phyloP scores from a whole-genome alignment of 1,284 basidiomycete species.

The Lentinus polychrous region DNA sequence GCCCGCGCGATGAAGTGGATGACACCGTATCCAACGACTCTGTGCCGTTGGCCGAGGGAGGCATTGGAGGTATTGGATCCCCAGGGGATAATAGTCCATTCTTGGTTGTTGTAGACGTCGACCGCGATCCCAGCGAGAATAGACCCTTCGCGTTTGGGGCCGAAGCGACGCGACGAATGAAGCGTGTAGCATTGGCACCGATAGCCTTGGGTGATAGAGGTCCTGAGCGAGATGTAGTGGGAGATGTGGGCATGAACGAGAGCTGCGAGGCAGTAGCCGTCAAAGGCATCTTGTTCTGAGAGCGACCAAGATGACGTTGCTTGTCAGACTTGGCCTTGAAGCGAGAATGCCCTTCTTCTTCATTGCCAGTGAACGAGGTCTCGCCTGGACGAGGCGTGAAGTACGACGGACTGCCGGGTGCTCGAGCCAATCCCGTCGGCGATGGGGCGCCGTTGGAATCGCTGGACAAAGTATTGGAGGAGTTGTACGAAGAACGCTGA shows the following conservation, averaged over 20 bases:
- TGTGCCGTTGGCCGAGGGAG: conserved; percentile 48
- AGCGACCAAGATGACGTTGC: conserved; percentile 29
- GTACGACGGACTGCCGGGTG: conserved; percentile 25
- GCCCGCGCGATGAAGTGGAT: conserved; percentile 59
- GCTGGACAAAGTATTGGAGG: conserved; percentile 61
- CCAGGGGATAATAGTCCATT: conserved; percentile 75
- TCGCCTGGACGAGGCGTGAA: conserved; percentile 17
- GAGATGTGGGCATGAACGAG: conserved; percentile 27
- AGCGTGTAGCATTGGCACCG: conserved; percentile 69
- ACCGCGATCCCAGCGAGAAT: conserved; percentile 55
- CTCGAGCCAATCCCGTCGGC: conserved; percentile 19
- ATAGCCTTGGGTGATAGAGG: conserved; percentile 57
- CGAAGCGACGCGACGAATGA: conserved; percentile 91
- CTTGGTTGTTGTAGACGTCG: conserved; percentile 47
- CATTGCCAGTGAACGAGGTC: conserved; percentile 5
- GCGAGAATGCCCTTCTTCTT: conserved; percentile 32
- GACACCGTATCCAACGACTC: conserved; percentile 69
- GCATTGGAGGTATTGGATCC: conserved; percentile 43
- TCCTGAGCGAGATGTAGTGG: conserved; percentile 31
- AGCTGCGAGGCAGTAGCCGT: conserved; percentile 31
- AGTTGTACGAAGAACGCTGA: conserved; percentile 64
- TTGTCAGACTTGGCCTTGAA: conserved; percentile 64
- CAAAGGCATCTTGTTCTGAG: conserved; percentile 18
- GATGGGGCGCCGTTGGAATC: conserved; percentile 47
- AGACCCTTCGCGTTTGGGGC: conserved; percentile 94